Evolutionary conservation across 495 filamentous ascomycete genomes (phyloP).

Genomic region (Aspergillus ostianus): DNA sequence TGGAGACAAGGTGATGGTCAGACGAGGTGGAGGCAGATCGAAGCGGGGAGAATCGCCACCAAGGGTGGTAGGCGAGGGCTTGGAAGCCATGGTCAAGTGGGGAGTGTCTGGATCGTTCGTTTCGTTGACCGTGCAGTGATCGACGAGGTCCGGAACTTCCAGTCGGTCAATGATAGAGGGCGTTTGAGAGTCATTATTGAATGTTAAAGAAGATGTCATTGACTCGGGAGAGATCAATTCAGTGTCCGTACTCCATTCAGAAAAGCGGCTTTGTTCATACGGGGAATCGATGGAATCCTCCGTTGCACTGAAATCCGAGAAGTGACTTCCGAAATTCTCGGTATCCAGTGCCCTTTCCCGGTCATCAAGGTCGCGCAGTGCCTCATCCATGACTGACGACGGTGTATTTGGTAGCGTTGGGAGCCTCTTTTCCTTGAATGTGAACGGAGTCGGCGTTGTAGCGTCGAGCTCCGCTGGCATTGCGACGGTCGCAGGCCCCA

Average conservation of each 20-base stretch:
- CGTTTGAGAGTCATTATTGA: slow-evolving; percentile 25
- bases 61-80: slow-evolving; percentile 35
- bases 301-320: slow-evolving; percentile 43
- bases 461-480: slow-evolving; percentile 16
- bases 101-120: slow-evolving; percentile 41
- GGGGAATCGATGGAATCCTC: slow-evolving; percentile 31
- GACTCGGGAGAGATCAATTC: slow-evolving; percentile 40
- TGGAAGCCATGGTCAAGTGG: slow-evolving; percentile 36
- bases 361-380: slow-evolving; percentile 41
- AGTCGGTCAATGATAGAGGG: slow-evolving; percentile 24
- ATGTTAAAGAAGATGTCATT: slow-evolving; percentile 35
- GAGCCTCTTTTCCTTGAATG: slow-evolving; percentile 40
- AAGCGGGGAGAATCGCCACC: slow-evolving; percentile 31
- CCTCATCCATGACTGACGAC: slow-evolving; percentile 50
- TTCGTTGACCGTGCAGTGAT: slow-evolving; percentile 23
- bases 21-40: slow-evolving; percentile 28
- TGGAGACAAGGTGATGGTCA: slow-evolving; percentile 33
- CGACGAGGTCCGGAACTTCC: slow-evolving; percentile 26
- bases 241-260: slow-evolving; percentile 47
- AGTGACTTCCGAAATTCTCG: slow-evolving; percentile 38
- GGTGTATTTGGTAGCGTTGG: slow-evolving; percentile 48
- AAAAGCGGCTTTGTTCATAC: slow-evolving; percentile 44
- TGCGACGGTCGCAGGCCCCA: slow-evolving; percentile 9
- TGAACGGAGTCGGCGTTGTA: slow-evolving; percentile 31
- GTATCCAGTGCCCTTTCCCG: slow-evolving; percentile 34